A percentile compares a stretch with the other conserved stretches of the same genome.
These are phyloP conservation scores for Zygotorulaspora mrakii DNA, from an alignment of 1,139 yeast genomes.

Conservation along the genomic window DNA sequence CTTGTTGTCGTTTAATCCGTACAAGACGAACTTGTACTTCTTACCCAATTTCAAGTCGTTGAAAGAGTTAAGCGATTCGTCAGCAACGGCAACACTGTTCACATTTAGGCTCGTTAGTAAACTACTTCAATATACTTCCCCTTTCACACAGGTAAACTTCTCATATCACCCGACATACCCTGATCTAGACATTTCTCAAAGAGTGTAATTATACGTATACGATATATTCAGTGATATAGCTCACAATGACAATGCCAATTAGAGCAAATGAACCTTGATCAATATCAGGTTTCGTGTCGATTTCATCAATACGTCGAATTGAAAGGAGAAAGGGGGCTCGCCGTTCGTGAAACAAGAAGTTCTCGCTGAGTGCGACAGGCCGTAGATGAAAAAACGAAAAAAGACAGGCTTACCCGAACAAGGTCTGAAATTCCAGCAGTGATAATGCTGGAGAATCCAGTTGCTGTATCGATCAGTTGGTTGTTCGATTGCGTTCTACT, in stretches of 20 bases:
- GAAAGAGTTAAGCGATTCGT: slow-evolving; percentile 89
- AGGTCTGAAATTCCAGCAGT: too few species aligned
- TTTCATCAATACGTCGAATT: background rate
- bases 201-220: slow-evolving; percentile 4
- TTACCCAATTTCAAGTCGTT: slow-evolving; percentile 94
- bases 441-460: too few species aligned
- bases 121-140: too few species aligned
- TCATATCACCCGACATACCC: slow-evolving; percentile 29
- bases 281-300: too few species aligned
- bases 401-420: background rate
- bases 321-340: slow-evolving; percentile 2
- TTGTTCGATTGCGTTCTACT: too few species aligned
- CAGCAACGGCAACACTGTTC: slow-evolving; percentile 84
- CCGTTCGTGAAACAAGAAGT: slow-evolving; percentile 2
- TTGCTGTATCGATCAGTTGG: too few species aligned
- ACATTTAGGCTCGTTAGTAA: slow-evolving; percentile 2
- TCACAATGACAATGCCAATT: slow-evolving; percentile 1
- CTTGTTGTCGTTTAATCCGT: slow-evolving; percentile 73
- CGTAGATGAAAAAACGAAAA: background rate
- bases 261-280: too few species aligned
- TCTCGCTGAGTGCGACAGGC: slow-evolving; percentile 2
- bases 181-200: slow-evolving; percentile 33
- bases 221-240: background rate
- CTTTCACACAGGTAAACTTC: background rate
- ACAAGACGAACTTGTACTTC: slow-evolving; percentile 79